Conservation (phyloP, 2,329 filamentous ascomycete species). For the Reticulascus tulasneorum region DNA sequence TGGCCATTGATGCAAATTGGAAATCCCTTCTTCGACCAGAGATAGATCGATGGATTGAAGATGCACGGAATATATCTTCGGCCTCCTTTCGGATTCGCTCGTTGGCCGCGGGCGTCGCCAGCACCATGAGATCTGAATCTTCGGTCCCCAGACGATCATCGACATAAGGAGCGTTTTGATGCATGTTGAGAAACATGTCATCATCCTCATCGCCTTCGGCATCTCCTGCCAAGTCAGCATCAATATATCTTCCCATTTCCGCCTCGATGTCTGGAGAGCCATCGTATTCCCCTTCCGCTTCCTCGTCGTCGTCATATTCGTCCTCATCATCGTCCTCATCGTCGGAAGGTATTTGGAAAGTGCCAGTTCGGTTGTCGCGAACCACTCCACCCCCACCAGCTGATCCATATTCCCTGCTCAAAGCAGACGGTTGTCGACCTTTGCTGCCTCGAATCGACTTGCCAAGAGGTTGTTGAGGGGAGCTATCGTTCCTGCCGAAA, state of each 20-base stretch:
- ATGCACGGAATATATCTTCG: slow-evolving; percentile 52
- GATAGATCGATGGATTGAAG: slow-evolving; percentile 40
- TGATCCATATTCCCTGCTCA: slow-evolving; percentile 40
- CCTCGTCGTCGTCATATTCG: slow-evolving; percentile 24
- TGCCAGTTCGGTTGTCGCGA: slow-evolving; percentile 16
- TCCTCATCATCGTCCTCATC: slow-evolving; percentile 27
- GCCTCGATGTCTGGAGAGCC: slow-evolving; percentile 25
- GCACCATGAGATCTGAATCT: slow-evolving; percentile 50
- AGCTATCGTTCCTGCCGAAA: slow-evolving; percentile 31
- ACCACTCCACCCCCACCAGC: background rate
- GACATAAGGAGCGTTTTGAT: slow-evolving; percentile 25
- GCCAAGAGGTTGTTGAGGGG: slow-evolving; percentile 41
- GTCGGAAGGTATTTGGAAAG: slow-evolving; percentile 20
- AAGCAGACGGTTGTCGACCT: slow-evolving; percentile 43
- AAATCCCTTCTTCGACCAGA: slow-evolving; percentile 49
- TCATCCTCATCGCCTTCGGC: slow-evolving; percentile 23
- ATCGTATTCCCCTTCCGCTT: slow-evolving; percentile 28
- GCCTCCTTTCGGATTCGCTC: slow-evolving; percentile 51
- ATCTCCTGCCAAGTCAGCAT: slow-evolving; percentile 28
- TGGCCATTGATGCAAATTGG: slow-evolving; percentile 67
- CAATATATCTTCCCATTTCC: slow-evolving; percentile 31
- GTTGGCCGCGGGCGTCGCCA: slow-evolving; percentile 51
- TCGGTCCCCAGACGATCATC: slow-evolving; percentile 20
- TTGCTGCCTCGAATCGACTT: slow-evolving; percentile 40
- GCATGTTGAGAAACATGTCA: slow-evolving; percentile 49